Percentiles rank a stretch among this genome's conserved stretches.
These are phyloP conservation scores for Xylaria palmicola DNA, from an alignment of 495 filamentous ascomycete species.

Conservation along the genomic window DNA sequence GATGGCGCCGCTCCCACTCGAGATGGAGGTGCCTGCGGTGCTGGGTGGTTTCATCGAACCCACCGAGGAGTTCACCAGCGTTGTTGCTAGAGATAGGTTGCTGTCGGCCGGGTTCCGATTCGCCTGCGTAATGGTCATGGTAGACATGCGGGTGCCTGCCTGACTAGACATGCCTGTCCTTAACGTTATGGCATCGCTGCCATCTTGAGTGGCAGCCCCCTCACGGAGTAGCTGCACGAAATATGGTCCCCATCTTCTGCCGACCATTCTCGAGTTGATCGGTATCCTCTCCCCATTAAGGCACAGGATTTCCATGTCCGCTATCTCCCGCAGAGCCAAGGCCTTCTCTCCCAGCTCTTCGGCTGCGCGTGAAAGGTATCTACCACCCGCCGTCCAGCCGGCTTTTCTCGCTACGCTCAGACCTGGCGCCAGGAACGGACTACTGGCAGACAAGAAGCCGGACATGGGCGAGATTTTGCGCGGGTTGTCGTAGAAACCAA, in stretches of 20 bases:
- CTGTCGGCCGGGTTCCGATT: slow-evolving; percentile 54
- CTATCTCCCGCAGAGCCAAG: slow-evolving; percentile 73
- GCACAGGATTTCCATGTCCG: slow-evolving; percentile 96
- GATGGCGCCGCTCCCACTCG: slow-evolving; percentile 30
- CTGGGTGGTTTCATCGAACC: slow-evolving; percentile 43
- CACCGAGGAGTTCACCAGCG: slow-evolving; percentile 49
- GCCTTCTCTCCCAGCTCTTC: slow-evolving; percentile 83
- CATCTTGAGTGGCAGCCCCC: slow-evolving; percentile 60
- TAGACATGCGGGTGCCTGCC: slow-evolving; percentile 64
- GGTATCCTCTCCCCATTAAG: slow-evolving; percentile 88
- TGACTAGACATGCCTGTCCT: slow-evolving; percentile 43
- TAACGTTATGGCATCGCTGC: slow-evolving; percentile 47
- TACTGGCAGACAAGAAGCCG: slow-evolving; percentile 76
- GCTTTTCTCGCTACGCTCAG: slow-evolving; percentile 59
- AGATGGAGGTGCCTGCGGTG: slow-evolving; percentile 35
- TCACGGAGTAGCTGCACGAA: slow-evolving; percentile 88
- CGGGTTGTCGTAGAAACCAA: slow-evolving; percentile 94
- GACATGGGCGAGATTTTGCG: slow-evolving; percentile 72
- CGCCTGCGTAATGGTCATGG: slow-evolving; percentile 78
- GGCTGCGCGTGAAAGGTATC: slow-evolving; percentile 64
- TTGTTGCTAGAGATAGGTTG: slow-evolving; percentile 59
- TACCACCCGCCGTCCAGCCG: slow-evolving; percentile 67
- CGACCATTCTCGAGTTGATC: slow-evolving; percentile 85
- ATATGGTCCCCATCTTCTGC: slow-evolving; percentile 89
- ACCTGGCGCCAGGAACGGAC: slow-evolving; percentile 54